Conservation (phyloP, 192 early-diverging fungal species). For the Pilobolus umbonatus region DNA sequence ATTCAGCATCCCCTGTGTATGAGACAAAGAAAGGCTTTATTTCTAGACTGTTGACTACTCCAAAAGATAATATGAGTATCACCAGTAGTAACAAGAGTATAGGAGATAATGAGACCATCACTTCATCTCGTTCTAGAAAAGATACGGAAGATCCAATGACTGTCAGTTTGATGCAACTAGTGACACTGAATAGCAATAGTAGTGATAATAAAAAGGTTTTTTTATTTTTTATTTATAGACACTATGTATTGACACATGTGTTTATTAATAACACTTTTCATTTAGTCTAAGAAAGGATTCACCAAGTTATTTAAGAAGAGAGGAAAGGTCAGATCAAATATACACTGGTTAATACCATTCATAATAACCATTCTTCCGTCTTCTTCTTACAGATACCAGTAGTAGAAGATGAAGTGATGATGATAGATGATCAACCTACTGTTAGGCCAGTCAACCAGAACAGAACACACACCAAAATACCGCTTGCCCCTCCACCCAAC, state of each 20-base stretch:
- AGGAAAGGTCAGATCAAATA: constrained; percentile 13
- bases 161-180: too few species aligned
- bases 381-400: too few species aligned
- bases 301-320: constrained; percentile 20
- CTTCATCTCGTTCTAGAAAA: too few species aligned
- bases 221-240: too few species aligned
- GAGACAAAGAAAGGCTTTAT: constrained; percentile 6
- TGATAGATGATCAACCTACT: constrained; percentile 13
- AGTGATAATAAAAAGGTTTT: constrained; percentile 4
- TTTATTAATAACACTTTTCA: neutral
- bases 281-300: constrained; percentile 1
- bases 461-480: constrained; percentile 8
- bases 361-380: neutral
- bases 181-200: neutral
- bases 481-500: constrained; percentile 15
- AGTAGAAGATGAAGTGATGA: too few species aligned
- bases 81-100: too few species aligned
- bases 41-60: constrained; percentile 3
- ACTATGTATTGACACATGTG: neutral
- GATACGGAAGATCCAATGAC: too few species aligned
- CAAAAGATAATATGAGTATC: too few species aligned
- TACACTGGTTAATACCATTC: neutral
- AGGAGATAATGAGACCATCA: too few species aligned
- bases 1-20: neutral
- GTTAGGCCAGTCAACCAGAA: constrained; percentile 1